These are phyloP conservation scores for Diutina sp. DNA, from an alignment of 1,139 yeast genomes.

Conservation along the genomic window DNA sequence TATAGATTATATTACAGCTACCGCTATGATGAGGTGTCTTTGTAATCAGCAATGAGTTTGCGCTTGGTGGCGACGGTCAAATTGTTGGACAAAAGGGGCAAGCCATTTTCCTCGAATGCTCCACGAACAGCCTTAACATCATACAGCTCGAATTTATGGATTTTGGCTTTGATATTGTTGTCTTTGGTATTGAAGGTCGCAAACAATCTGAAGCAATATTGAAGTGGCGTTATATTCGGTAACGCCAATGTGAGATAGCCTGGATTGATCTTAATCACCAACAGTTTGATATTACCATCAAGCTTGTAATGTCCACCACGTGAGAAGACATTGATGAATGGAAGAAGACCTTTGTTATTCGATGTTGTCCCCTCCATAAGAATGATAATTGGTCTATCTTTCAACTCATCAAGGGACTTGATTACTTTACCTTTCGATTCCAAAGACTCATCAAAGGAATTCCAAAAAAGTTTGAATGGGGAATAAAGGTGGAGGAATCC, in stretches of 20 bases:
- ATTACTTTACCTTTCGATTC: background rate
- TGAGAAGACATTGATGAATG: conserved; percentile 15
- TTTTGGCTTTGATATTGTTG: background rate
- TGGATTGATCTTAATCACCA: background rate
- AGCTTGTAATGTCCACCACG: background rate
- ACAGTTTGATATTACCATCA: background rate
- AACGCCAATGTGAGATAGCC: background rate
- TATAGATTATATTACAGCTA: background rate
- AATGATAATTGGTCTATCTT: conserved; percentile 28
- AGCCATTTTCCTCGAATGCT: background rate
- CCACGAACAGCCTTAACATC: background rate
- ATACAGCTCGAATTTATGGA: background rate
- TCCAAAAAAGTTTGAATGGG: background rate
- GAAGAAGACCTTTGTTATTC: conserved; percentile 47
- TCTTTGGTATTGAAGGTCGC: background rate
- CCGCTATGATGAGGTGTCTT: background rate
- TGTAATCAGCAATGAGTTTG: background rate
- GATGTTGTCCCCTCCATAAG: conserved; percentile 63
- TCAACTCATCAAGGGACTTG: conserved; percentile 6
- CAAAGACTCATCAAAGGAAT: background rate
- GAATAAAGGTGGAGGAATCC: background rate
- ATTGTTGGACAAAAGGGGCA: background rate
- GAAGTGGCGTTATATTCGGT: background rate
- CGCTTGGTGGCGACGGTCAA: background rate
- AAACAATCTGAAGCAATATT: background rate